Evolutionary conservation across 192 early-diverging fungal species (phyloP), one percentile per base, ranked within the genome.

Genomic region (Linderina pennispora): DNA sequence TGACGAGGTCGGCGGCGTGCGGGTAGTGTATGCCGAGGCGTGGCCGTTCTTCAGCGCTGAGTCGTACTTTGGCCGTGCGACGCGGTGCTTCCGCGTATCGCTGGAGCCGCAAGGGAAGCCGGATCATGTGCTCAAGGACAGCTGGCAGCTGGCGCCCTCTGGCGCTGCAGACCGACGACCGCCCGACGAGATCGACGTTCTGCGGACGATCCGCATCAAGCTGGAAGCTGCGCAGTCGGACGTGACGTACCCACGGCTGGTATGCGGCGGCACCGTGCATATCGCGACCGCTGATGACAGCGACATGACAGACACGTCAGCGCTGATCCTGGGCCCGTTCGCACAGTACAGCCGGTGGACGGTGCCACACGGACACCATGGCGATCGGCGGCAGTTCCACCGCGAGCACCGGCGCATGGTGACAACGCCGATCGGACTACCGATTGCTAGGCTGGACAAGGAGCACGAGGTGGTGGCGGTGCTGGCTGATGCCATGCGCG

Each of bases 391-490:
- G n/a, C 40, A 14, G 32, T 37, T 58, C 36, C 49, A 50, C 11
- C 48, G 67, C 9, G 45, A 64, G 40, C 67, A 71, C 31, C 46
- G 62, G 9, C 60, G 67, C 24, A 71, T 71, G 67, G 61, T 55
- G 3, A 59, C 62, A 17, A 55, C 57, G 2, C 67, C 67, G 1
- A 26, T 71, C 1, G 67, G 61, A 20, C 17, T 38, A 36, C 56
- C 61, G 21, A 43, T 72, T 37, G 51, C 59, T 47, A 19, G 45
- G 34, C 45, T 65, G 31, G 25, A 28, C 18, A 37, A 40, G 8
- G 60, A 64, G 52, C 56, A 56, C 17, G 68, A 64, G 7, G 55
- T 59, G 3, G 46, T 72, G 1, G 24, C 42, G 3, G 68, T 64
- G 35, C 48, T 72, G 39, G 61, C 61, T 22, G 68, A 58, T 20